A percentile compares a stretch with the other conserved stretches of the same genome.
phyloP scores from a whole-genome alignment of 257 asterid genomes.

The Forsythia suspensa region DNA sequence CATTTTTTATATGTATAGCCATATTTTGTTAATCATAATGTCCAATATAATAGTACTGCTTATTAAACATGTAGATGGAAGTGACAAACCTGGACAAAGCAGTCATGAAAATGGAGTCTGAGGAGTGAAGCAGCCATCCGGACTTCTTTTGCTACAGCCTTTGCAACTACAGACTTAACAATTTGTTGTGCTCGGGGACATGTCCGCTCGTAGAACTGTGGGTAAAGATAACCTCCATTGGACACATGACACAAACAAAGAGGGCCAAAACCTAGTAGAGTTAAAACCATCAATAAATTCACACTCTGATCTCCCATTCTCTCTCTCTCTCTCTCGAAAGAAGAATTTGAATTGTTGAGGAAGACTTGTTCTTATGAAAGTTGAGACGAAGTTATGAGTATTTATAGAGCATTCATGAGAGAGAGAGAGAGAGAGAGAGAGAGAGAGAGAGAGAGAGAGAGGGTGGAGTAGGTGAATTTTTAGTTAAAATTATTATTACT shows the following conservation, averaged over 20 bases:
- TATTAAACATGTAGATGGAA: neutral
- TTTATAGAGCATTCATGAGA: constrained; percentile 49
- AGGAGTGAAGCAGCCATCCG: constrained; percentile 95
- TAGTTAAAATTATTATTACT: constrained; percentile 45
- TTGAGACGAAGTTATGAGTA: constrained; percentile 21
- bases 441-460: neutral
- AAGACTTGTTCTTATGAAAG: constrained; percentile 32
- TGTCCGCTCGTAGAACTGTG: constrained; percentile 73
- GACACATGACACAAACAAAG: constrained; percentile 43
- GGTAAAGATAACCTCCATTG: constrained; percentile 60
- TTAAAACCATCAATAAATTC: constrained; percentile 37
- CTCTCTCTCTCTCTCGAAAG: neutral
- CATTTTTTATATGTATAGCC: no score
- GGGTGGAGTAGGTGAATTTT: constrained; percentile 54
- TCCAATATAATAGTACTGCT: neutral
- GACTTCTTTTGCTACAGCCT: constrained; percentile 75
- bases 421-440: no score
- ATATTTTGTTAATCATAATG: neutral
- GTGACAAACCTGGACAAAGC: constrained; percentile 76
- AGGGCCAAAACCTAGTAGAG: constrained; percentile 55
- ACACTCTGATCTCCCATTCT: constrained; percentile 22
- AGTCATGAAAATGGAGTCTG: constrained; percentile 92
- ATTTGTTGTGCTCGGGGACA: constrained; percentile 73
- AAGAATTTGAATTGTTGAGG: constrained; percentile 8
- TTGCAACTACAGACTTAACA: constrained; percentile 67